Evolutionary conservation across 495 filamentous ascomycete species (phyloP), one percentile per base, ranked within the genome.

Genomic region (Tuber magnatum): DNA sequence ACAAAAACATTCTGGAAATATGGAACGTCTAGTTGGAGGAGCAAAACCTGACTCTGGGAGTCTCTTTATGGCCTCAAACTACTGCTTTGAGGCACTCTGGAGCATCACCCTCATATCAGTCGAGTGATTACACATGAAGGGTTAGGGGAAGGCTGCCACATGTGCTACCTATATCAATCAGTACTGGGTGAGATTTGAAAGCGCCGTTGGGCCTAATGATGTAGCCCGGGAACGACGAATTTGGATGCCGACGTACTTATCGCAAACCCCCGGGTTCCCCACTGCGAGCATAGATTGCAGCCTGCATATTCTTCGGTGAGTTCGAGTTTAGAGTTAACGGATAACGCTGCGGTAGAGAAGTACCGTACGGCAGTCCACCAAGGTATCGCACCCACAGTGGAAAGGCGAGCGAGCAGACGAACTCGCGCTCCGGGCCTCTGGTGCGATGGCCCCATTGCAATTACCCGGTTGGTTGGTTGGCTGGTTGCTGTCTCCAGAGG

Each of bases 301-400:
- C 24, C 48, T 28, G 28, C 28, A 65, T 10, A 28, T 16, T 65
- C 32, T 65, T 35, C 56, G 56, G 56, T 65, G 56, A 65, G 56
- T 65, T 65, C 32, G 56, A 35, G 56, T 35, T 65, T 65, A 65
- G 56, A 65, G 56, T 65, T 65, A 35, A 65, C 28, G 56, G 56
- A 32, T 65, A 65, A 32, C 12, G 56, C 56, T 65, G 28, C 56
- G 32, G 3, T 65, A 0, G 28, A 18, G 48, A 56, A n/a, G 51
- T 61, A n/a, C 51, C n/a, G 51, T 28, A 61, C n/a, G 51, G n/a
- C 51, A 61, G 51, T 61, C 51, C 51, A 61, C 51, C 51, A 61
- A 24, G 51, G 32, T 61, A 61, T n/a, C 2, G 51, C n/a, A 28
- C 3, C 10, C n/a, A 28, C n/a, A 32, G 51, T 14, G 16, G n/a